Evolutionary conservation across 2,329 filamentous ascomycete genomes (phyloP), one percentile per base, ranked within the genome.

Genomic region (Phialemoniopsis sp.): DNA sequence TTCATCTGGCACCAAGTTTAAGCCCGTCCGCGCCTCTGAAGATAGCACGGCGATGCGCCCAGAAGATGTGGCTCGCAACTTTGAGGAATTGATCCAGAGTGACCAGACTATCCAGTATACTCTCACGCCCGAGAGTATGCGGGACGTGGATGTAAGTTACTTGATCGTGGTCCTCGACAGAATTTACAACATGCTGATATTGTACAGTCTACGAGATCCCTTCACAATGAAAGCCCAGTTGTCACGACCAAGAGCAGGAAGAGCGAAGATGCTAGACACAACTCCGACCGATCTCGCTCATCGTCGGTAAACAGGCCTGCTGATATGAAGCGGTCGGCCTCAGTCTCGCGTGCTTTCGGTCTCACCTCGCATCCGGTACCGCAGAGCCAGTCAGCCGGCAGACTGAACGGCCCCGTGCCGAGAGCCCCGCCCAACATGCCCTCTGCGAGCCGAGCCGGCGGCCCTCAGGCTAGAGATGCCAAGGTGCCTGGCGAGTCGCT

Each of bases 41-140:
- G 80, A 83, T 13, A 74, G 68, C 48, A 60, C 60, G 17, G 55
- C 56, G 14, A 70, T 55, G 41, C 67, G 64, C 6, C 63, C 68
- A 7, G 76, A 78, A 34, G 77, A 82, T 42, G 77, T 83, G 36
- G 76, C 78, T 9, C 78, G 76, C 34, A 80, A 85, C 50, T 84
- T 93, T 52, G 87, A 93, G 54, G 76, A 89, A 50, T 70, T 91
- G 37, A 90, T 93, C 46, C 80, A 87, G 41, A 89, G 87, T 58
- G 84, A 89, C 50, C 80, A 89, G 55, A 91, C 87, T 2, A 82
- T 91, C 32, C 87, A 87, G 51, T 91, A 85, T 57, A 91, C 87
- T 2, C 69, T 91, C 19, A 93, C 87, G 0, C 87, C 87, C 0
- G 81, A 86, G 54, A 87, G 75, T 49, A 87, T 91, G 76, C 82